A percentile compares a stretch with the other conserved stretches of the same genome.
phyloP scores from a whole-genome alignment of 371 early-diverging fungal species.

The Lichtheimia hyalospora region DNA sequence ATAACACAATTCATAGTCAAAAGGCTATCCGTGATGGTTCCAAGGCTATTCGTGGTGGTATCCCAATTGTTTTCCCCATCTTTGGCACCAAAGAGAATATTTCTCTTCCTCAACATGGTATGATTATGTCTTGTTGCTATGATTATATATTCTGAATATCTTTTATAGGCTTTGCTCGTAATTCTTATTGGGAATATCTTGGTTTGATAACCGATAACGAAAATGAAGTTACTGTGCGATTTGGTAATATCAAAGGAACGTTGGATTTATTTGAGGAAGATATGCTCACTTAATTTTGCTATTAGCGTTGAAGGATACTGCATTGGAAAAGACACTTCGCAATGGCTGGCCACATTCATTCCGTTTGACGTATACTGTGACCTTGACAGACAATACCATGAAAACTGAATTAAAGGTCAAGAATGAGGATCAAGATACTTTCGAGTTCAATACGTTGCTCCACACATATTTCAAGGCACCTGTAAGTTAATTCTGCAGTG shows the following conservation, averaged over 20 bases:
- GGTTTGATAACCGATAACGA: conserved; percentile 56
- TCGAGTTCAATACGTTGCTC: conserved; percentile 83
- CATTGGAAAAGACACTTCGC: conserved; percentile 56
- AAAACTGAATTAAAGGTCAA: conserved; percentile 65
- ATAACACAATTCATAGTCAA: conserved; percentile 31
- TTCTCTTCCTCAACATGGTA: conserved; percentile 69
- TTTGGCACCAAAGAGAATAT: conserved; percentile 68
- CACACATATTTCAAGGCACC: conserved; percentile 89
- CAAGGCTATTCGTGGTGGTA: conserved; percentile 88
- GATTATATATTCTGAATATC: background rate
- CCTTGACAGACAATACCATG: conserved; percentile 67
- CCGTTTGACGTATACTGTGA: conserved; percentile 76
- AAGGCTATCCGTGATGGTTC: conserved; percentile 74
- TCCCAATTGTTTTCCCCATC: conserved; percentile 82
- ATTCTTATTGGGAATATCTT: conserved; percentile 65
- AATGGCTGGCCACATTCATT: conserved; percentile 76
- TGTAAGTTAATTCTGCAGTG: conserved; percentile 32
- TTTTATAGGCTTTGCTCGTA: conserved; percentile 83
- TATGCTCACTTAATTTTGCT: background rate
- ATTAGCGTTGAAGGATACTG: conserved; percentile 59
- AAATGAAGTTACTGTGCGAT: conserved; percentile 65
- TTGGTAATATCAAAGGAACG: conserved; percentile 46
- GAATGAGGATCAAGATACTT: conserved; percentile 70
- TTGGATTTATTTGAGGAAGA: background rate
- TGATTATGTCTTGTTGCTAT: background rate